Percentiles rank a stretch among this genome's conserved stretches.
Evolutionary conservation across 225 moss, liverwort and hornwort species (phyloP).

Genomic region (Sphagnum contortum): DNA sequence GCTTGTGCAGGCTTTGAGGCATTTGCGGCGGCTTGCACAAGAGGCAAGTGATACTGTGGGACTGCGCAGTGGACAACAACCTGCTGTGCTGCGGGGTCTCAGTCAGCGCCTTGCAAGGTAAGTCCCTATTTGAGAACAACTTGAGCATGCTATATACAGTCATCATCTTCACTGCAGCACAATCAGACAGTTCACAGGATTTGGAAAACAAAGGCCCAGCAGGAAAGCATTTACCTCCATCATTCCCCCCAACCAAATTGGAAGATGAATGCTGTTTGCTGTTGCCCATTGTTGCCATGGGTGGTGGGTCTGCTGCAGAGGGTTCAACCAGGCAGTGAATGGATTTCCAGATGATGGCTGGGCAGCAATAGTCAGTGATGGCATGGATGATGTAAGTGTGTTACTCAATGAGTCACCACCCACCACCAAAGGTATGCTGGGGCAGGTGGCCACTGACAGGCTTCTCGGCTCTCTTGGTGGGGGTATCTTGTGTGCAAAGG

Average conservation of each 20-base stretch:
- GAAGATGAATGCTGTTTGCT: no score
- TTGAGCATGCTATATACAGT: no score
- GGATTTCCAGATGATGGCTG: slow-evolving; percentile 74
- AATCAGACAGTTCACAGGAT: no score
- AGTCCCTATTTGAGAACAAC: not conserved
- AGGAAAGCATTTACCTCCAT: no score
- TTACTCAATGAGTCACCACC: slow-evolving; percentile 46
- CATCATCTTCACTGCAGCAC: no score
- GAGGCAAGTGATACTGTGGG: slow-evolving; percentile 45
- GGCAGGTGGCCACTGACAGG: slow-evolving; percentile 26
- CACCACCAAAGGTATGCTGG: slow-evolving; percentile 47
- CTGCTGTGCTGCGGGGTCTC: slow-evolving; percentile 59
- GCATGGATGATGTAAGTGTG: slow-evolving; percentile 63
- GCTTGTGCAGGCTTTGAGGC: slow-evolving; percentile 48
- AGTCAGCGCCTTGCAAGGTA: slow-evolving; percentile 80
- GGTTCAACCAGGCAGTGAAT: slow-evolving; percentile 73
- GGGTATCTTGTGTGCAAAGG: slow-evolving; percentile 64
- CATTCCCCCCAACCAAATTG: no score
- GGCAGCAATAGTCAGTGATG: slow-evolving; percentile 45
- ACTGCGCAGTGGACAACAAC: slow-evolving; percentile 58
- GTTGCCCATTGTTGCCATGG: not conserved
- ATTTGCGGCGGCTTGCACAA: slow-evolving; percentile 52
- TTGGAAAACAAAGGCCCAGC: no score
- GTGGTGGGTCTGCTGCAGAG: slow-evolving; percentile 19
- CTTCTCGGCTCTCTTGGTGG: slow-evolving; percentile 42